phyloP scores from a whole-genome alignment of 2,329 filamentous ascomycete genomes.

The Claviceps lovelessii region DNA sequence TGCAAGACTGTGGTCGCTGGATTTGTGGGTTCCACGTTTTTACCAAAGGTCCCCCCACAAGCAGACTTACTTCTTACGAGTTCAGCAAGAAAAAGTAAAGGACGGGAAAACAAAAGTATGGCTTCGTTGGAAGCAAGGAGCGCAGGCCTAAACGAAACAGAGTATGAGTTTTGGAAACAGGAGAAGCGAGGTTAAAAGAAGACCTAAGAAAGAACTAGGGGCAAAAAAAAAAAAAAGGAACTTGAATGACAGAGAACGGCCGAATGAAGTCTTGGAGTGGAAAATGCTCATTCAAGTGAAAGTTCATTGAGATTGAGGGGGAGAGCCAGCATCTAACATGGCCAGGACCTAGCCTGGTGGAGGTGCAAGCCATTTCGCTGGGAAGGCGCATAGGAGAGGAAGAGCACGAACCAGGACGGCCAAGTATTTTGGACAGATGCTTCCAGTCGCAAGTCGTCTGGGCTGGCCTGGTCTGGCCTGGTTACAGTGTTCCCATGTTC shows the following conservation, averaged over 20 bases:
- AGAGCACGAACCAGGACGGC: background rate
- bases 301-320: background rate
- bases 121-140: background rate
- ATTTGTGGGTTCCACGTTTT: background rate
- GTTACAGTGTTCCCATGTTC: background rate
- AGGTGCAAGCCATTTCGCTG: slow-evolving; percentile 3
- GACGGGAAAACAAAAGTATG: background rate
- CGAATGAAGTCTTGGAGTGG: background rate
- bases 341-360: slow-evolving; percentile 1
- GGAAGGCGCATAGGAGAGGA: background rate
- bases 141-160: background rate
- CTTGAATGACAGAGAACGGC: background rate
- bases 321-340: slow-evolving; percentile 1
- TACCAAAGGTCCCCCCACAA: background rate
- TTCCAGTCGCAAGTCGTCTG: background rate
- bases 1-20: background rate
- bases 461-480: background rate
- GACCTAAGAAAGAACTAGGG: no score
- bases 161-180: background rate
- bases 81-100: no score
- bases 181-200: background rate
- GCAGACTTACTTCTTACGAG: background rate
- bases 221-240: background rate
- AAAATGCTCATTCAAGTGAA: background rate
- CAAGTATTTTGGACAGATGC: background rate